Evolutionary conservation across 2,329 filamentous ascomycete genomes (phyloP), one percentile per base, ranked within the genome.

Genomic region (Monosporascus cannonballus): DNA sequence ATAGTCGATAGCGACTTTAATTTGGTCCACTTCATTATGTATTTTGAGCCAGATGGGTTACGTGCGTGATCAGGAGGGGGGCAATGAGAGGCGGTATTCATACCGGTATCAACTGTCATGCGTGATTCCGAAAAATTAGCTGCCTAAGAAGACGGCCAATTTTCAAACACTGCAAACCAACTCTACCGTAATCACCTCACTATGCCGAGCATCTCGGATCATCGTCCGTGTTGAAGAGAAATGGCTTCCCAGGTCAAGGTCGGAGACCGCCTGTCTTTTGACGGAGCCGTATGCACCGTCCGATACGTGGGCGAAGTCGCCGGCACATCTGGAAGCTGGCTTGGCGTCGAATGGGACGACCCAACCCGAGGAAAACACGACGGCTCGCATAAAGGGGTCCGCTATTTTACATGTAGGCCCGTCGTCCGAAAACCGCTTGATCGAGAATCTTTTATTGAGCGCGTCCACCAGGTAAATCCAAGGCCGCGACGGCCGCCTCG

Each of bases 331-430:
- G 89, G 90, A 48, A 76, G 80, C 57, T 97, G 93, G 92, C 79
- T 97, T 36, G 94, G 94, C 47, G 90, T 97, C 47, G 94, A 99
- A 78, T 99, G 94, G 94, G 93, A 97, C 71, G 89, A 96, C 68
- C 75, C 85, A 52, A 79, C 77, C 38, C 81, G 92, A 63, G 94
- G 94, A 56, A 97, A 96, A 75, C 92, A 99, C 71, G 83, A 93
- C 64, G 94, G 94, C 54, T 84, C 86, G 55, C 85, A 95, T 71
- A 84, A 87, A 58, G 90, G 87, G 54, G 76, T 80, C 56, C 84
- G 81, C 56, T 96, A 96, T 67, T 97, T 97, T 64, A 74, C 78
- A 61, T 96, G 93, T 93, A 80, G 66, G 74, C 8, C 17, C 7
- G 18, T 48, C 25, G 38, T 50, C 27, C 7, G 18, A 4, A 4